Base-by-base conservation (phyloP, 139 green algal species). In the Picochlorum costavermella region DNA sequence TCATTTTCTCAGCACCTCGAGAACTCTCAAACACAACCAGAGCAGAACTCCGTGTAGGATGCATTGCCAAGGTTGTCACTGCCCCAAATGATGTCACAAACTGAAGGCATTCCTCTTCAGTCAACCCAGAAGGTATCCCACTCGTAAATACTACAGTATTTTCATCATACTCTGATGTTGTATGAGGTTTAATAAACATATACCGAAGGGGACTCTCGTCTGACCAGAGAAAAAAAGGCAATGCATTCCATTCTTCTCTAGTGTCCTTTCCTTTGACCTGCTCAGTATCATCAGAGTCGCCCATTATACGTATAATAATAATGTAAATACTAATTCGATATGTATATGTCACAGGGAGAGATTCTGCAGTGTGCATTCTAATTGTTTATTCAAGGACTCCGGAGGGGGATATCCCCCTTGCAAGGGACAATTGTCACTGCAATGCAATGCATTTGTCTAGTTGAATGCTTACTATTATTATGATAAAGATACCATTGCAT, bases 51-150 rank as follows among this genome's bases (percentile, higher is more conserved):
- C 84, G 78, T 29, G 51, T 74, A 17, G 50, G 61, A 33, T 91
- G 83, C 20, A 89, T 48, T 14, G 81, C 79, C 6, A 74, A 72
- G 6, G 81, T 72, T 33, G 63, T 25, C 1, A 90, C 70, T 3
- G 51, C n/a, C 4, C 84, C 84, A 74, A 90, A 91, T 11, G 28
- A 50, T 9, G 40, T 56, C 16, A 89, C 86, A 1, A 84, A 50
- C 16, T 81, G 67, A 10, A 65, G 25, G 14, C 90, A 14, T 2
- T 49, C 55, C 2, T 31, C 62, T 33, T 84, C 76, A 17, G 62
- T 55, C 2, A 79, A 33, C 0, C 68, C 61, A 11, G 68, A 44
- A 0, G 83, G 83, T 23, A 89, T 50, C 6, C 81, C 83, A 4
- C 73, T 67, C 1, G 88, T 67, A 56, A 84, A 88, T 13, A 87